These are phyloP conservation scores for Breviolum minutum DNA, from an alignment of 73 alveolate genomes.

Conservation along the genomic window DNA sequence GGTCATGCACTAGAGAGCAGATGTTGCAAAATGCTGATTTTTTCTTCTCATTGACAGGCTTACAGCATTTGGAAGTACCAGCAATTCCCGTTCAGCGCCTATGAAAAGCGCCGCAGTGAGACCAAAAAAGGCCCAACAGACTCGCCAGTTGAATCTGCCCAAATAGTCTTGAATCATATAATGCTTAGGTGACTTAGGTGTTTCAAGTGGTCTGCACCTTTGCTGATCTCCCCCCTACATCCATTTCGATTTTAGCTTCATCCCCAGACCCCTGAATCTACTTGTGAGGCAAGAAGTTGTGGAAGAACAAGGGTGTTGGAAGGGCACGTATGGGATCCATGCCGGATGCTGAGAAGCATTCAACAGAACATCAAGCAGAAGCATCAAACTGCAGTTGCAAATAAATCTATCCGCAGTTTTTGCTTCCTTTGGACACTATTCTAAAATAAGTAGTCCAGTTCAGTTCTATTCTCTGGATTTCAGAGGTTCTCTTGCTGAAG, in stretches of 20 bases:
- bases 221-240: neutral
- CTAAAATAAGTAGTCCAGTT: neutral
- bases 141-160: neutral
- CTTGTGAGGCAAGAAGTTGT: conserved; percentile 61
- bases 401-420: too few relatives aligned
- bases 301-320: conserved; percentile 95
- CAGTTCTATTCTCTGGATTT: too few relatives aligned
- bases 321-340: conserved; percentile 82
- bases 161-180: neutral
- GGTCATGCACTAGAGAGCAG: too few relatives aligned
- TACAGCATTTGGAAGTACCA: conserved; percentile 88
- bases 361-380: neutral
- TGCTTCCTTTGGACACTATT: too few relatives aligned
- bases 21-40: too few relatives aligned
- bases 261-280: neutral
- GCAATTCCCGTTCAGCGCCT: conserved; percentile 68
- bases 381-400: too few relatives aligned
- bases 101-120: conserved; percentile 78
- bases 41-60: neutral
- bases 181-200: neutral
- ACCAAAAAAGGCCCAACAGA: conserved; percentile 61
- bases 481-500: too few relatives aligned
- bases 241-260: neutral
- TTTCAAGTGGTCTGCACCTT: too few relatives aligned
- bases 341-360: neutral